Conservation (phyloP, 139 green algal species). For the Dunaliella primolecta region DNA sequence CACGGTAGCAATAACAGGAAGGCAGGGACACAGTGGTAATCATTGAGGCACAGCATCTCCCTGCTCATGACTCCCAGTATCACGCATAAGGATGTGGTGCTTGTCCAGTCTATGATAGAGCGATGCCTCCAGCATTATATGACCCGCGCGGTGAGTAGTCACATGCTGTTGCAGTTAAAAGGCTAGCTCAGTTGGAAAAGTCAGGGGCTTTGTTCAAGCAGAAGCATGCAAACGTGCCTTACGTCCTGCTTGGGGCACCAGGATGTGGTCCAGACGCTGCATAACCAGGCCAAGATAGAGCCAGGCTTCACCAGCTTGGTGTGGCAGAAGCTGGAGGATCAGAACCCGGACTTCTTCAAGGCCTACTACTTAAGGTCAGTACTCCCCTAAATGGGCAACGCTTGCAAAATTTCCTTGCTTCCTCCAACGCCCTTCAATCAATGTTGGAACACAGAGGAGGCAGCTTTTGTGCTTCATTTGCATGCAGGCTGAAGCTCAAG, state of each 20-base stretch:
- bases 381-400: slow-evolving; percentile 43
- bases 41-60: no score
- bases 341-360: slow-evolving; percentile 89
- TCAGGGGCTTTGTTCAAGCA: no score
- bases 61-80: no score
- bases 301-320: slow-evolving; percentile 86
- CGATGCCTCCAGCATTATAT: slow-evolving; percentile 92
- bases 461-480: background rate
- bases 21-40: no score
- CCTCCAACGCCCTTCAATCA: no score
- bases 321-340: slow-evolving; percentile 92
- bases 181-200: no score
- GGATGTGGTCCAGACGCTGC: slow-evolving; percentile 24
- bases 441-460: no score
- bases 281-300: slow-evolving; percentile 70
- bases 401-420: no score
- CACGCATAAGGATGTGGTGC: background rate
- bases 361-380: slow-evolving; percentile 76
- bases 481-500: slow-evolving; percentile 54
- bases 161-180: no score
- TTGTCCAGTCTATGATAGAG: slow-evolving; percentile 93
- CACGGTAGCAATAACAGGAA: no score
- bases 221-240: background rate
- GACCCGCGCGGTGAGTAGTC: slow-evolving; percentile 65
- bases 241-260: background rate